Base-by-base conservation (phyloP, 2,329 filamentous ascomycete species). In the Talaromyces verruculosus region DNA sequence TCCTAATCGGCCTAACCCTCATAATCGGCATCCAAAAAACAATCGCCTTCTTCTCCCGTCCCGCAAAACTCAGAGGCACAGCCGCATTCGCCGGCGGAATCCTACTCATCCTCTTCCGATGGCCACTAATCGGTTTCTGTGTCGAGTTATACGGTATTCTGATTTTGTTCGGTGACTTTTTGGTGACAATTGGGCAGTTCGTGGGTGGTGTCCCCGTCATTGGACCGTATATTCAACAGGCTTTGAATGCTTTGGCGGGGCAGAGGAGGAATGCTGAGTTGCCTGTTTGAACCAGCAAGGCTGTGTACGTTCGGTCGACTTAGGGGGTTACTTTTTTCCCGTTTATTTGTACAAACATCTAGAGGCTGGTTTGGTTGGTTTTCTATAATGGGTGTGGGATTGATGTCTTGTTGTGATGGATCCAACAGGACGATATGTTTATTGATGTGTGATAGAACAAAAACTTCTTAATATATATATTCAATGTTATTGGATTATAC, bases 11-110 rank as follows among this genome's bases (percentile, higher is more conserved):
- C 78, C 88, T 99, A 30, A 96, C 93, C 35, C 90, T 98, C 67
- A 96, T 98, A 73, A 97, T 99, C 81, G 95, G 95, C 51, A 87
- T 92, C 28, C 87, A 91, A 78, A 97, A 97, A 78, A 98, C 95
- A 0, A 84, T 94, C 69, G 84, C 91, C 76, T 99, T 99, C 88
- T 99, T 99, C 83, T 91, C 93, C 61, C 90, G 95, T 68, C 89
- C 89, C 72, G 92, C 97, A 77, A 99, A 99, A 80, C 87, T 92
- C 73, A 93, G 93, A 76, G 95, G 95, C 69, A 97, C 92, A 0
- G 89, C 89, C 4, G 93, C 93, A 17, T 99, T 99, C 81, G 89
- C 91, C 72, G 82, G 83, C 3, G 95, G 95, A 15, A 90, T 99
- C 45, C 74, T 88, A 10, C 85, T 99, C 19, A 99, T 99, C 71